Evolutionary conservation across 2,329 filamentous ascomycete species (phyloP), one percentile per base, ranked within the genome.

Genomic region (Stemphylium beticola): DNA sequence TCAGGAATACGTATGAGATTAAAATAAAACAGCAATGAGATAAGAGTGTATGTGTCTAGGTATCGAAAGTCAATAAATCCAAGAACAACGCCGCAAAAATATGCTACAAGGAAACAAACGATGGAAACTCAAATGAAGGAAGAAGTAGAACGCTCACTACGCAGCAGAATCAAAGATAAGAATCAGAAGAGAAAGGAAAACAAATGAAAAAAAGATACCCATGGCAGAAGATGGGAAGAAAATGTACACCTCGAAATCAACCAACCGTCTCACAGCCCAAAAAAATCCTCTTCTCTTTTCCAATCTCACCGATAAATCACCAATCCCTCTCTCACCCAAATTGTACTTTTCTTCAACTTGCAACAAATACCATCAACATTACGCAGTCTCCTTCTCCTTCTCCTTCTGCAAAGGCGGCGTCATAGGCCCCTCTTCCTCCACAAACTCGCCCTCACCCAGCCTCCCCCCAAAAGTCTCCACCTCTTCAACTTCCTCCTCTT

Each of bases 381-480:
- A 44, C 44, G 7, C 48, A 17, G 26, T 38, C 31, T 39, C 47
- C 38, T 34, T 20, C 31, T 39, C 47, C 38, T 34, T 20, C 31
- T 49, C 53, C 29, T 53, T 56, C 29, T 36, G 15, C 32, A 45
- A 11, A 10, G 48, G 51, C 36, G 51, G 49, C 15, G 55, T 61
- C 40, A 50, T 26, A 4, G 49, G 57, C 32, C 36, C 40, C 31
- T 41, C 61, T 38, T 69, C 66, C 34, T 71, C 71, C 0, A 71
- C 64, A 46, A 74, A 73, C 50, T 76, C 74, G 10, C 67, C 71
- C 9, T 58, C 58, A 39, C 62, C 69, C 40, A 68, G 52, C 6
- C 85, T 76, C 0, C 85, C 84, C 22, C 77, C 80, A 60, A 88
- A 87, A 2, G 78, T 76, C 7, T 88, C 85, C 6, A 85, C 84